phyloP scores from a whole-genome alignment of 257 asterid genomes.

The Solanum raphanifolium region DNA sequence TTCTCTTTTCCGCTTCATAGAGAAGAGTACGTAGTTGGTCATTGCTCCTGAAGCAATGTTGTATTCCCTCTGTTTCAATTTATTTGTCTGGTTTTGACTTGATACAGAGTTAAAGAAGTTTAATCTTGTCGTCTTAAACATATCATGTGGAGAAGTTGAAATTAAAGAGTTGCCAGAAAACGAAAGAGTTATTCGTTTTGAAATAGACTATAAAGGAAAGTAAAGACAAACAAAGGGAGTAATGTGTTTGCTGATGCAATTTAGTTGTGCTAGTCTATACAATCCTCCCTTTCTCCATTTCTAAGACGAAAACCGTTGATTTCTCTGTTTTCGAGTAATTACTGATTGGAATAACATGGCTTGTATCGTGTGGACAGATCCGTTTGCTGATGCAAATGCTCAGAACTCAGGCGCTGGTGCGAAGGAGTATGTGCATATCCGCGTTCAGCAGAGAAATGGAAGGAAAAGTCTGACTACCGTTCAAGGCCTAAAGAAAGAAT shows the following conservation, averaged over 20 bases:
- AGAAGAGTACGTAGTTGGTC: neutral
- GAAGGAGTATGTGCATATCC: constrained; percentile 9
- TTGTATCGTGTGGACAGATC: neutral
- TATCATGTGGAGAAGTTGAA: neutral
- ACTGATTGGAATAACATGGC: neutral
- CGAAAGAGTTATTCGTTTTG: neutral
- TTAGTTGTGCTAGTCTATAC: neutral
- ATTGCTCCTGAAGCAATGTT: neutral
- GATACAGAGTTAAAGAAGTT: neutral
- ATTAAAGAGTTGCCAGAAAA: neutral
- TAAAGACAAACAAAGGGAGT: neutral
- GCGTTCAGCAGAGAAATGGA: constrained; percentile 7
- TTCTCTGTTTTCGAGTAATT: neutral
- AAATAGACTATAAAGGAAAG: neutral
- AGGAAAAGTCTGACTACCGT: constrained; percentile 9
- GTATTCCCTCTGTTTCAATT: neutral
- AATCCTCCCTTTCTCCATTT: neutral
- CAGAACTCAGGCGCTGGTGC: constrained; percentile 9
- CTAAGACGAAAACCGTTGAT: neutral
- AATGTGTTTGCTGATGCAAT: neutral
- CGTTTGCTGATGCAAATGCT: constrained; percentile 8
- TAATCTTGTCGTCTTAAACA: neutral
- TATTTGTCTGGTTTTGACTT: neutral
- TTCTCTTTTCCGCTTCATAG: neutral
- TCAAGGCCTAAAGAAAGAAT: constrained; percentile 7